A percentile compares a stretch with the other conserved stretches of the same genome.
phyloP scores from a whole-genome alignment of 164 flowering plant species.

The Annona cherimola region DNA sequence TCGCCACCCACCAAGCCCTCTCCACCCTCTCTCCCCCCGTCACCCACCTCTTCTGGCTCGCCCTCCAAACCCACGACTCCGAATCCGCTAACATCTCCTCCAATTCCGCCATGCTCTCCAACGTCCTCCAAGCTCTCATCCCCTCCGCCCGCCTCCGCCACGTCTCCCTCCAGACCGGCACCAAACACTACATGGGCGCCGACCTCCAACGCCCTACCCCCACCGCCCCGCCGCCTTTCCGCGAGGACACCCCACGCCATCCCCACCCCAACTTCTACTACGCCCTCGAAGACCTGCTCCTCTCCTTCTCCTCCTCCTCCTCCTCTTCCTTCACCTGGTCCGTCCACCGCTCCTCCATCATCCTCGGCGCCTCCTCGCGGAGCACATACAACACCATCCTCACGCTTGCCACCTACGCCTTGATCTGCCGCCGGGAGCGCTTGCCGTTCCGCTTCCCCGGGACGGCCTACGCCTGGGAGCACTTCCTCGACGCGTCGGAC shows the following conservation, averaged over 20 bases:
- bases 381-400: slow-evolving; percentile 16
- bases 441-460: slow-evolving; percentile 29
- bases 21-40: slow-evolving; percentile 18
- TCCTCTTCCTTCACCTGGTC: slow-evolving; percentile 22
- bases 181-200: slow-evolving; percentile 43
- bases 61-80: slow-evolving; percentile 11
- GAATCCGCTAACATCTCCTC: slow-evolving; percentile 17
- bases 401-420: slow-evolving; percentile 18
- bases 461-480: slow-evolving; percentile 29
- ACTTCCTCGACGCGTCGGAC: slow-evolving; percentile 26
- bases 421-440: slow-evolving; percentile 19
- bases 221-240: slow-evolving; percentile 24
- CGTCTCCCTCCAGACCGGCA: slow-evolving; percentile 36
- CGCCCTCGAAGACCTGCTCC: slow-evolving; percentile 25
- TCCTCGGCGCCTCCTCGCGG: slow-evolving; percentile 27
- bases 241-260: slow-evolving; percentile 15
- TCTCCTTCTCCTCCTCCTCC: no score
- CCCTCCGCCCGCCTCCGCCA: slow-evolving; percentile 20
- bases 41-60: slow-evolving; percentile 41
- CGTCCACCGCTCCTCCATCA: slow-evolving; percentile 30
- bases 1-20: slow-evolving; percentile 18
- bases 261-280: slow-evolving; percentile 34
- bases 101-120: slow-evolving; percentile 26
- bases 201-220: slow-evolving; percentile 12
- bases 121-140: slow-evolving; percentile 27